These are phyloP conservation scores for Arthroderma sp. DNA, from an alignment of 2,329 filamentous ascomycete species.

Conservation along the genomic window DNA sequence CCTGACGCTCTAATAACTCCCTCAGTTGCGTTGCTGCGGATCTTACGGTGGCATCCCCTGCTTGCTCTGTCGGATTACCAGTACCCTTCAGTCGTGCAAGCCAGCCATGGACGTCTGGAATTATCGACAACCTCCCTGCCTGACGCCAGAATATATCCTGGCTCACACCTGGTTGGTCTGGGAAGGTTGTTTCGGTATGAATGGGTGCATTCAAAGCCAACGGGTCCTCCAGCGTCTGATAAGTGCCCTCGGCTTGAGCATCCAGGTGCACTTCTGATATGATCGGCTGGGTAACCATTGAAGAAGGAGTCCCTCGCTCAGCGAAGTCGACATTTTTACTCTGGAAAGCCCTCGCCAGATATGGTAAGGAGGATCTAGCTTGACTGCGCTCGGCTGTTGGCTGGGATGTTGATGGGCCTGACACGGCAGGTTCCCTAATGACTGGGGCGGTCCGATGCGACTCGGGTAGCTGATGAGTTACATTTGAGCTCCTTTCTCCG, in stretches of 20 bases:
- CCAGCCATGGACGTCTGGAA: constrained; percentile 21
- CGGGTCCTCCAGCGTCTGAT: constrained; percentile 5
- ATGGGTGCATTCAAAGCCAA: no score
- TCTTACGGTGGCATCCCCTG: constrained; percentile 6
- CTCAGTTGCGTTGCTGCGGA: constrained; percentile 26
- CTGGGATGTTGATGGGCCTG: not conserved
- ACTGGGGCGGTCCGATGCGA: no score
- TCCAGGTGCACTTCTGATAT: constrained; percentile 28
- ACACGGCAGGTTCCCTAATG: constrained; percentile 4
- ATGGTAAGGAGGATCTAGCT: constrained; percentile 1
- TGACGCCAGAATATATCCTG: not conserved
- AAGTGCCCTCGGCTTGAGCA: constrained; percentile 19
- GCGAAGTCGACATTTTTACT: constrained; percentile 10
- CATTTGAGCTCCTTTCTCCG: constrained; percentile 8
- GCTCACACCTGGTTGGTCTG: no score
- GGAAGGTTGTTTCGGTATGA: no score
- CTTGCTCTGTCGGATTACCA: constrained; percentile 9
- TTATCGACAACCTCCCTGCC: constrained; percentile 9
- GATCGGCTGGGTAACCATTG: constrained; percentile 24
- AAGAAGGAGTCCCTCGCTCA: constrained; percentile 5
- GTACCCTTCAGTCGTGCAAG: constrained; percentile 23
- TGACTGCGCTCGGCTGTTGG: constrained; percentile 10
- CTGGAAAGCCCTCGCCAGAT: constrained; percentile 18
- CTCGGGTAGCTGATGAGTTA: not conserved
- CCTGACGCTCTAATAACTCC: constrained; percentile 22